A percentile compares a stretch with the other conserved stretches of the same genome.
phyloP scores from a whole-genome alignment of 192 early-diverging fungal species.

The Thoreauomyces humboldtii region DNA sequence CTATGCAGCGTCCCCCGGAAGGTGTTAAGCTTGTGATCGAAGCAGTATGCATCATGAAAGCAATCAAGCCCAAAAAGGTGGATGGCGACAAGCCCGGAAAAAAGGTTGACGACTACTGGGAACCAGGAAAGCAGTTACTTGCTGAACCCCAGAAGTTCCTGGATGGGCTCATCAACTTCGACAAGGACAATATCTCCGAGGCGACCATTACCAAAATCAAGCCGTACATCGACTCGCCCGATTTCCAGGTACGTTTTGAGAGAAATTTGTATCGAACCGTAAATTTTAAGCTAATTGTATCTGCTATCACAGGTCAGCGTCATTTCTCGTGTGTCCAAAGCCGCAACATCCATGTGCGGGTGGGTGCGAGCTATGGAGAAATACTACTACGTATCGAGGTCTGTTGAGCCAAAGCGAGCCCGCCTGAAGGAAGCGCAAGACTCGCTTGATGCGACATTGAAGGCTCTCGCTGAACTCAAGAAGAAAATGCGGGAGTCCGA shows the following conservation, averaged over 20 bases:
- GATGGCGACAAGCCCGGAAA: constrained; percentile 62
- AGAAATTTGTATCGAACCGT: neutral
- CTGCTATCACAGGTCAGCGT: constrained; percentile 43
- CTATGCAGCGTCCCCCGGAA: constrained; percentile 62
- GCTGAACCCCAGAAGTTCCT: constrained; percentile 62
- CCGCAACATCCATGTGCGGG: constrained; percentile 61
- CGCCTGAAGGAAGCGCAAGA: constrained; percentile 55
- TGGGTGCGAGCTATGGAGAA: constrained; percentile 69
- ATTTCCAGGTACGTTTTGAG: constrained; percentile 41
- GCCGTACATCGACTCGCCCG: constrained; percentile 63
- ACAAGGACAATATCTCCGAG: constrained; percentile 61
- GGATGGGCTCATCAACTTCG: constrained; percentile 59
- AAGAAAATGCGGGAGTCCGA: constrained; percentile 58
- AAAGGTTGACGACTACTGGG: constrained; percentile 63
- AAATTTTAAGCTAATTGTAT: neutral
- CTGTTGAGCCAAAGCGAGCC: constrained; percentile 60
- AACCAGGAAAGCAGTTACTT: constrained; percentile 41
- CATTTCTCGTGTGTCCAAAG: constrained; percentile 57
- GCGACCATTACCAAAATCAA: constrained; percentile 53
- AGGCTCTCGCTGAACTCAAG: constrained; percentile 55
- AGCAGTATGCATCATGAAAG: constrained; percentile 64
- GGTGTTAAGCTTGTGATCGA: constrained; percentile 67
- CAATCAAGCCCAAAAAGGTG: constrained; percentile 61
- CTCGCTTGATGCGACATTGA: constrained; percentile 52
- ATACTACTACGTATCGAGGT: constrained; percentile 58